phyloP scores from a whole-genome alignment of 176 grass and related monocot genomes.

The Typha latifolia region DNA sequence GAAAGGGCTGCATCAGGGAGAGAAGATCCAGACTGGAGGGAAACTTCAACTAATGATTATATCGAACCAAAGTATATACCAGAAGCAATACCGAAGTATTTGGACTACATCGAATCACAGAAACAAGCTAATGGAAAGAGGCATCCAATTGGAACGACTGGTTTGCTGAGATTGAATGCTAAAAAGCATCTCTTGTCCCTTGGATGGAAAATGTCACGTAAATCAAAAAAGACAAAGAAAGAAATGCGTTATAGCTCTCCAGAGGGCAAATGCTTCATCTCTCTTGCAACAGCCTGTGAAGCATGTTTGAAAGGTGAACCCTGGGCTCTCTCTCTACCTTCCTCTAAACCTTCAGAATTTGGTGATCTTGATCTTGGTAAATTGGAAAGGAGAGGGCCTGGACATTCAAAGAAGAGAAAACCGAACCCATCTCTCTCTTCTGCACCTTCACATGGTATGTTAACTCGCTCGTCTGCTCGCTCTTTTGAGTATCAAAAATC shows the following conservation, averaged over 20 bases:
- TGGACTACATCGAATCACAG: constrained; percentile 28
- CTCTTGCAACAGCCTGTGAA: constrained; percentile 56
- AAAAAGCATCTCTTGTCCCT: constrained; percentile 41
- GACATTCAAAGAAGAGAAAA: constrained; percentile 12
- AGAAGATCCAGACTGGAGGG: background rate
- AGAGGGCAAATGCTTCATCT: constrained; percentile 36
- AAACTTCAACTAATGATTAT: background rate
- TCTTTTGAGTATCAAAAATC: constrained; percentile 23
- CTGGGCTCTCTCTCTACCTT: background rate
- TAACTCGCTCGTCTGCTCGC: no score
- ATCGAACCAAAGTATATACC: constrained; percentile 14
- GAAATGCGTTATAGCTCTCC: constrained; percentile 29
- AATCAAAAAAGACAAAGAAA: constrained; percentile 18
- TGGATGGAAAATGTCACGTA: constrained; percentile 35
- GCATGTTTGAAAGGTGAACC: constrained; percentile 28
- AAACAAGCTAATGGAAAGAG: constrained; percentile 9
- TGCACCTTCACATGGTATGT: background rate
- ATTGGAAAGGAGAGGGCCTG: background rate
- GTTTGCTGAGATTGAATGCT: constrained; percentile 39
- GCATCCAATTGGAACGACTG: constrained; percentile 6
- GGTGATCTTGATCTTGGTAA: background rate
- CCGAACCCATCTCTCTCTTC: background rate
- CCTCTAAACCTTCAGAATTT: constrained; percentile 13
- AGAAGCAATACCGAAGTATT: constrained; percentile 38
- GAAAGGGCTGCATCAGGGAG: constrained; percentile 2